Conservation (phyloP, 2,329 filamentous ascomycete species). For the Penicillium aurantiogriseum region DNA sequence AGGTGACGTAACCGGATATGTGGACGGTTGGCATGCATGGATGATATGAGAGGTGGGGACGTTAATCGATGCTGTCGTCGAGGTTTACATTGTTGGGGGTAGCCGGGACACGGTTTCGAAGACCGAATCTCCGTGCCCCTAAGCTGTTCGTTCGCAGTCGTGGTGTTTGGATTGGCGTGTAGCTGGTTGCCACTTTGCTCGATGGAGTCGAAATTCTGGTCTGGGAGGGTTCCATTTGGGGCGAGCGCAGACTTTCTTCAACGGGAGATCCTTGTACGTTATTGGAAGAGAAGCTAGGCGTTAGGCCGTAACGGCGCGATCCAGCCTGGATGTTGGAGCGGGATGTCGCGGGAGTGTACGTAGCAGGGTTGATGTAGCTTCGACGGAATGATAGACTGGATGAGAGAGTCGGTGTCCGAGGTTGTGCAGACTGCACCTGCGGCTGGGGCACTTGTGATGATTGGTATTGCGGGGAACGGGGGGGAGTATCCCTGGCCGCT, state of each 20-base stretch:
- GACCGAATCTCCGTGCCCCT: slow-evolving; percentile 35
- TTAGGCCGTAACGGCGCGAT: slow-evolving; percentile 40
- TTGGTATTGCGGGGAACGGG: slow-evolving; percentile 26
- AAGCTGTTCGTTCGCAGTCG: slow-evolving; percentile 40
- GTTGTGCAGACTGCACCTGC: slow-evolving; percentile 14
- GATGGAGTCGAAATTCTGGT: slow-evolving; percentile 37
- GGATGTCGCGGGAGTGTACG: slow-evolving; percentile 37
- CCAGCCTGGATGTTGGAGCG: slow-evolving; percentile 44
- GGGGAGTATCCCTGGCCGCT: slow-evolving; percentile 19
- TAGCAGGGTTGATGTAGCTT: slow-evolving; percentile 34
- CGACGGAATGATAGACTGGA: slow-evolving; percentile 39
- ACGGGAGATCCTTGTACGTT: slow-evolving; percentile 16
- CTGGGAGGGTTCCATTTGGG: slow-evolving; percentile 26
- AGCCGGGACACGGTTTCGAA: slow-evolving; percentile 32
- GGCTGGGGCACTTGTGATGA: slow-evolving; percentile 21
- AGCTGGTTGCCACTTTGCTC: slow-evolving; percentile 37
- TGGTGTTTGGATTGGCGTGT: slow-evolving; percentile 39
- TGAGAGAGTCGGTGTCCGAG: slow-evolving; percentile 31
- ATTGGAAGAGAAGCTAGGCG: slow-evolving; percentile 21
- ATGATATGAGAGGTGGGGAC: background rate
- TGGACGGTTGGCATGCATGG: background rate
- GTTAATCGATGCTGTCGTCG: slow-evolving; percentile 34
- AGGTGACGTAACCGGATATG: background rate
- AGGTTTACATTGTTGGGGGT: slow-evolving; percentile 28
- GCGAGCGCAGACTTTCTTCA: slow-evolving; percentile 22